These are phyloP conservation scores for Mycena belliarum DNA, from an alignment of 768 basidiomycete species.

Conservation along the genomic window DNA sequence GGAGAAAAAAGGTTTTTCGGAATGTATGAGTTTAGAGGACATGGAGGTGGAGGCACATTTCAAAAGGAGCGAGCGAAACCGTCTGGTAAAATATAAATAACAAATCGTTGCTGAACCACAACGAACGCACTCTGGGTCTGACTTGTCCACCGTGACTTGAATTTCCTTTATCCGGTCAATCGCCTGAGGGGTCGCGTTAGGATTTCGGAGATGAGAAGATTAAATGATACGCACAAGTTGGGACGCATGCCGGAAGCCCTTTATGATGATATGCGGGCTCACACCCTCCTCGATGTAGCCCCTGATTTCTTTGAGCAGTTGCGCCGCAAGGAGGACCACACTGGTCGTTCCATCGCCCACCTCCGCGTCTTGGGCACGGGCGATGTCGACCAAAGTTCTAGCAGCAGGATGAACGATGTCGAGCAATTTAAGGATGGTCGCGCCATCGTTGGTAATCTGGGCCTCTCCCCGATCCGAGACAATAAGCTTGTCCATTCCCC, in stretches of 20 bases:
- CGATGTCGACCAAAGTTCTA: conserved; percentile 96
- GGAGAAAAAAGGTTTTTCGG: conserved; percentile 98
- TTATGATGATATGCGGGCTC: conserved; percentile 97
- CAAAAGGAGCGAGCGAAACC: conserved; percentile 90
- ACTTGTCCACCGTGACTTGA: conserved; percentile 87
- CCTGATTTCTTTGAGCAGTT: conserved; percentile 90
- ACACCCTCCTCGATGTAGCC: conserved; percentile 95
- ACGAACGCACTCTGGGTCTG: conserved; percentile 76
- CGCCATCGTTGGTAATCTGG: conserved; percentile 99
- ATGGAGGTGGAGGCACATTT: conserved; percentile 99
- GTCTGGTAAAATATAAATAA: conserved; percentile 47
- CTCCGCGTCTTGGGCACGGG: conserved; percentile 96
- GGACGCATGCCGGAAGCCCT: conserved; percentile 87
- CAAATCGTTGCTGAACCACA: background rate
- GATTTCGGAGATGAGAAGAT: conserved; percentile 2
- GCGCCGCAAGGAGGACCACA: conserved; percentile 92
- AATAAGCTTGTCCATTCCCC: conserved; percentile 99
- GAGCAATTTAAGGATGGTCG: conserved; percentile 94
- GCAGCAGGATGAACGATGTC: conserved; percentile 99
- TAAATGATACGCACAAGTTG: conserved; percentile 63
- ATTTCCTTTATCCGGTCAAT: conserved; percentile 85
- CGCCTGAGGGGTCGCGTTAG: conserved; percentile 51
- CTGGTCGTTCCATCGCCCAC: conserved; percentile 98
- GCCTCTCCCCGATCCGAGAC: conserved; percentile 93
- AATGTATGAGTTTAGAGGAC: conserved; percentile 99